A percentile compares a stretch with the other conserved stretches of the same genome.
Conservation (phyloP, 2,329 filamentous ascomycete genomes). For the Aspergillus sp. region DNA sequence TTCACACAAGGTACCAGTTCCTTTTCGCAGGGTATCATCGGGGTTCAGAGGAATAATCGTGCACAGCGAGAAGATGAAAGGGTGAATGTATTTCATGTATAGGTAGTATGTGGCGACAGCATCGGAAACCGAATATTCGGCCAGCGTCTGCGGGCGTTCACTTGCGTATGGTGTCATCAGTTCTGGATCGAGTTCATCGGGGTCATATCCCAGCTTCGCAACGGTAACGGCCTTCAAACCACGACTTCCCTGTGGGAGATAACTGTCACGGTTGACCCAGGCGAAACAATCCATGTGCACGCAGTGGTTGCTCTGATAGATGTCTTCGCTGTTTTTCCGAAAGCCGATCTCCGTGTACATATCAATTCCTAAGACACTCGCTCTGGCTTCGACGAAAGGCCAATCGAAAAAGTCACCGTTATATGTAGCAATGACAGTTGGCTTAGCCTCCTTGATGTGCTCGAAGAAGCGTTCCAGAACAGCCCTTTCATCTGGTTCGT, state of each 20-base stretch:
- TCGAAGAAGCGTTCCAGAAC: conserved; percentile 87
- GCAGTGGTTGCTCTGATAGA: conserved; percentile 92
- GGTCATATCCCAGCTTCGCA: conserved; percentile 95
- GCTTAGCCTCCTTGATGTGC: conserved; percentile 88
- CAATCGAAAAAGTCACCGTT: conserved; percentile 99
- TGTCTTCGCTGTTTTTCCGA: conserved; percentile 88
- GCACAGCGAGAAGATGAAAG: conserved; percentile 97
- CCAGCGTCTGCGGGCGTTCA: conserved; percentile 86
- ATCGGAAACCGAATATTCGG: conserved; percentile 98
- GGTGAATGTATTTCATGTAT: conserved; percentile 99
- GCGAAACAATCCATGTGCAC: conserved; percentile 99
- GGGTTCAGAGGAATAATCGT: conserved; percentile 90
- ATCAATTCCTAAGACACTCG: conserved; percentile 90
- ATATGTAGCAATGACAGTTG: conserved; percentile 98
- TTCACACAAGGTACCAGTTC: conserved; percentile 96
- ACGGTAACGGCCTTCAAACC: conserved; percentile 96
- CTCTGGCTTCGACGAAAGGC: conserved; percentile 92
- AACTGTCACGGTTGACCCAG: conserved; percentile 98
- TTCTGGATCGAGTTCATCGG: conserved; percentile 94
- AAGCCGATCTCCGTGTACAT: conserved; percentile 99
- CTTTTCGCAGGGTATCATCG: conserved; percentile 88
- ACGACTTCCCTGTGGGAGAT: conserved; percentile 92
- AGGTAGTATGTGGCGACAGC: conserved; percentile 97
- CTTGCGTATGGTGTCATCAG: conserved; percentile 86
- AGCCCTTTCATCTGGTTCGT: conserved; percentile 86